phyloP scores from a whole-genome alignment of 2,329 filamentous ascomycete species.

The Xylaria digitata region DNA sequence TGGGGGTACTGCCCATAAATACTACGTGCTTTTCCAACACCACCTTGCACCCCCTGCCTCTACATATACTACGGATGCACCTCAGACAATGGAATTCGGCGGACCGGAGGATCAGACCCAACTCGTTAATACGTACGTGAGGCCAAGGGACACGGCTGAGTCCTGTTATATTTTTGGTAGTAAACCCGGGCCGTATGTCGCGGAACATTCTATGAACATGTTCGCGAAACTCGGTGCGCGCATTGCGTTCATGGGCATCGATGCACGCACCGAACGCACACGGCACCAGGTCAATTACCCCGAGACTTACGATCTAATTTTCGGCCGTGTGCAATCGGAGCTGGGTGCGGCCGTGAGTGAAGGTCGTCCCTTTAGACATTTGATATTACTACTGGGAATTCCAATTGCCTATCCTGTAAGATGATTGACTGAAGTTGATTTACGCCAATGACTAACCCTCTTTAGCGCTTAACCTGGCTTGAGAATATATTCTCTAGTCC shows the following conservation, averaged over 20 bases:
- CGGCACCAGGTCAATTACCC: constrained; percentile 95
- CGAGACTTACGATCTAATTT: constrained; percentile 87
- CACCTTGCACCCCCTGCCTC: constrained; percentile 86
- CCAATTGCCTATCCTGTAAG: constrained; percentile 83
- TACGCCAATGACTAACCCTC: constrained; percentile 26
- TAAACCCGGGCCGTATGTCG: constrained; percentile 89
- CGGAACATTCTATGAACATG: constrained; percentile 85
- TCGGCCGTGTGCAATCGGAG: constrained; percentile 78
- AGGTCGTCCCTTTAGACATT: constrained; percentile 84
- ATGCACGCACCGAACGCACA: constrained; percentile 94
- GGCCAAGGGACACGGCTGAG: constrained; percentile 61
- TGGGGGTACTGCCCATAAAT: constrained; percentile 93
- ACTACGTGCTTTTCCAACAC: constrained; percentile 98
- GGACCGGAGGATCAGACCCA: constrained; percentile 76
- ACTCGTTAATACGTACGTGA: constrained; percentile 78
- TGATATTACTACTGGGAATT: constrained; percentile 88
- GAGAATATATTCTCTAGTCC: constrained; percentile 92
- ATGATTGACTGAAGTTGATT: constrained; percentile 48
- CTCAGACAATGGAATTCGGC: constrained; percentile 71
- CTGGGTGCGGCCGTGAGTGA: constrained; percentile 73
- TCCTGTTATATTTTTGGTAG: constrained; percentile 81
- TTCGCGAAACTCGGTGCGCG: constrained; percentile 86
- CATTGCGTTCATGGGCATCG: constrained; percentile 86
- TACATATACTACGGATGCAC: constrained; percentile 78
- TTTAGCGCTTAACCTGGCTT: constrained; percentile 89